Percentiles rank a stretch among this genome's conserved stretches.
These are phyloP conservation scores for Pichia rugopelliculosa DNA, from an alignment of 805 yeast species.

Conservation along the genomic window DNA sequence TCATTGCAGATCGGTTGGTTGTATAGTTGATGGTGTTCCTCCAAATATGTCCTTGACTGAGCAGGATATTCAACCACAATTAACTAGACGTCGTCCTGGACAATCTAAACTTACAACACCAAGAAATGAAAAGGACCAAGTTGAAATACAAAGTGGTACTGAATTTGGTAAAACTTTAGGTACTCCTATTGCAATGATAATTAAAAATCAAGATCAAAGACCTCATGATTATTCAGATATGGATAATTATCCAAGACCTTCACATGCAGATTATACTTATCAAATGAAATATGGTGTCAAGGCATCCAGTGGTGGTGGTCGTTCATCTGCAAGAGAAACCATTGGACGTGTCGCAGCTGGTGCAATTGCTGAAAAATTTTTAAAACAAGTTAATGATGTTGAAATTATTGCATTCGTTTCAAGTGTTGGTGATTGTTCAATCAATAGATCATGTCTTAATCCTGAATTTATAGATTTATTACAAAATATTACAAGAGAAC, in stretches of 20 bases:
- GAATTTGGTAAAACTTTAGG: constrained; percentile 89
- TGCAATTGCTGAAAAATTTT: constrained; percentile 92
- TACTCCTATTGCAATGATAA: constrained; percentile 92
- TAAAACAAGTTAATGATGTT: constrained; percentile 66
- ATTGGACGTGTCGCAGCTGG: constrained; percentile 99
- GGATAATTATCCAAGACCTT: constrained; percentile 93
- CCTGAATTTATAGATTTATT: constrained; percentile 60
- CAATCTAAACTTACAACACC: constrained; percentile 91
- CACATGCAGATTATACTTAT: constrained; percentile 96
- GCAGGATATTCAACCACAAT: constrained; percentile 88
- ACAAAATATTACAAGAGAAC: constrained; percentile 75
- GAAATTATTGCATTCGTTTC: constrained; percentile 96
- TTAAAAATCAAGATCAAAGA: constrained; percentile 90
- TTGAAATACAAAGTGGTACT: constrained; percentile 89
- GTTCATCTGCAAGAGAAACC: constrained; percentile 95
- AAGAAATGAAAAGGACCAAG: constrained; percentile 89
- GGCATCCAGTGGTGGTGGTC: constrained; percentile 95
- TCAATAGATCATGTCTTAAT: constrained; percentile 65
- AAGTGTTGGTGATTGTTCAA: constrained; percentile 76
- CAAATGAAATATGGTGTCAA: constrained; percentile 84
- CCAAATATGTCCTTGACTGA: constrained; percentile 86
- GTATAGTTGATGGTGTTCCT: constrained; percentile 97
- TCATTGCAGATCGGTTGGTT: constrained; percentile 95
- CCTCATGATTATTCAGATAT: constrained; percentile 95
- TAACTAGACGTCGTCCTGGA: constrained; percentile 96